Evolutionary conservation across 2,329 filamentous ascomycete species (phyloP).

Genomic region (Colletotrichum zoysiae): DNA sequence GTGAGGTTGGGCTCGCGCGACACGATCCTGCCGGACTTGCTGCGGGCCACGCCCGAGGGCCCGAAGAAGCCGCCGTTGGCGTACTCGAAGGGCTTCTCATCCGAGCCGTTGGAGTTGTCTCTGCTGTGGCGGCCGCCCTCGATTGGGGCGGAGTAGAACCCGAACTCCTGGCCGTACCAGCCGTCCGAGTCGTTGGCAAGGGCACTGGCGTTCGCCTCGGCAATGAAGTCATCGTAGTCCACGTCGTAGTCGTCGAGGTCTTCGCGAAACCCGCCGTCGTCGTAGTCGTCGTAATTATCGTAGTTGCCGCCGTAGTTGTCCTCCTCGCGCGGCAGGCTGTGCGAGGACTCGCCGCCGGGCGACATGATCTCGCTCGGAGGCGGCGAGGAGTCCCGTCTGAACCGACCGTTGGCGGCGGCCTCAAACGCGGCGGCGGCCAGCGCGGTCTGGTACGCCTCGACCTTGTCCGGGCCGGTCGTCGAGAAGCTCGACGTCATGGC

Average conservation of each 20-base stretch:
- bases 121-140: conserved; percentile 58
- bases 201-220: conserved; percentile 93
- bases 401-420: conserved; percentile 81
- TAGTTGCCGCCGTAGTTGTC: conserved; percentile 35
- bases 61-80: conserved; percentile 92
- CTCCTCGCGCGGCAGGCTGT: conserved; percentile 41
- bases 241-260: conserved; percentile 73
- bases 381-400: conserved; percentile 70
- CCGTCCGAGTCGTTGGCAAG: conserved; percentile 93
- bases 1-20: conserved; percentile 92
- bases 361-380: conserved; percentile 48
- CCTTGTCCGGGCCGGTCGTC: conserved; percentile 46
- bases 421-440: conserved; percentile 84
- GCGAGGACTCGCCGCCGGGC: conserved; percentile 43
- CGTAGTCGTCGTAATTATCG: conserved; percentile 58
- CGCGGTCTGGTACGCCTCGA: conserved; percentile 83
- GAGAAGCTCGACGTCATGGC: conserved; percentile 40
- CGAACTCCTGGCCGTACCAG: conserved; percentile 96
- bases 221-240: conserved; percentile 92
- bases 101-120: conserved; percentile 53
- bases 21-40: conserved; percentile 78
- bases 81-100: conserved; percentile 65
- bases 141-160: conserved; percentile 82
- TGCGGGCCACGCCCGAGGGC: conserved; percentile 76
- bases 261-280: conserved; percentile 62